Base-by-base conservation (phyloP, 2,329 filamentous ascomycete genomes). In the Fusarium sp. region DNA sequence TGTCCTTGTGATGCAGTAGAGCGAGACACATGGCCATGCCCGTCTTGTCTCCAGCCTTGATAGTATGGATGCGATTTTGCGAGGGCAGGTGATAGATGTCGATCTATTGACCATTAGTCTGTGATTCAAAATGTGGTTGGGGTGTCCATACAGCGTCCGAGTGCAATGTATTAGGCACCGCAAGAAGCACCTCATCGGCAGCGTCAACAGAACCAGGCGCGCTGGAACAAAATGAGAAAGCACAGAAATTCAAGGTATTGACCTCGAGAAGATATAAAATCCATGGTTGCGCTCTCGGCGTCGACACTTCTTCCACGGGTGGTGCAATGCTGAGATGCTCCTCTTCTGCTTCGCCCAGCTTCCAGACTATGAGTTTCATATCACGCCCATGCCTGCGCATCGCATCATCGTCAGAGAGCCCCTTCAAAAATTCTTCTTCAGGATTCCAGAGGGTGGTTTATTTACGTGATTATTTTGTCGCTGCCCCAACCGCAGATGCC, bases 211-310 rank as follows among this genome's bases (percentile, higher is more conserved):
- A 29, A 20, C 63, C 66, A 9, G 77, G 71, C 10, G 63, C 61
- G 41, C 79, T 75, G 60, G 82, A 61, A 75, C 90, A 90, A 63
- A 85, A 84, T 4, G 91, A 85, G 76, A 97, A 97, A 3, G 91
- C 86, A 76, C 96, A 99, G 76, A 98, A 99, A 76, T 98, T 99
- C 81, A 98, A 87, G 2, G 95, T 93, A 75, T 97, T 97, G 41
- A 98, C 93, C 7, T 91, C 84, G 7, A 99, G 81, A 6, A 92
- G 86, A 78, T 97, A 88, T 21, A 97, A 78, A n/a, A 97, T 81
- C 93, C 93, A 97, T 29, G 96, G 96, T 72, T 90, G 85, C 18
- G 85, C 86, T 66, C 81, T 85, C 48, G 77, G 77, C 43, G 77
- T 79, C 27, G 76, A 77, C 3, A 76, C 81, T 45, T 81, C 79